These are phyloP conservation scores for Volvox carteri DNA, from an alignment of 163 green algal species.

Conservation along the genomic window DNA sequence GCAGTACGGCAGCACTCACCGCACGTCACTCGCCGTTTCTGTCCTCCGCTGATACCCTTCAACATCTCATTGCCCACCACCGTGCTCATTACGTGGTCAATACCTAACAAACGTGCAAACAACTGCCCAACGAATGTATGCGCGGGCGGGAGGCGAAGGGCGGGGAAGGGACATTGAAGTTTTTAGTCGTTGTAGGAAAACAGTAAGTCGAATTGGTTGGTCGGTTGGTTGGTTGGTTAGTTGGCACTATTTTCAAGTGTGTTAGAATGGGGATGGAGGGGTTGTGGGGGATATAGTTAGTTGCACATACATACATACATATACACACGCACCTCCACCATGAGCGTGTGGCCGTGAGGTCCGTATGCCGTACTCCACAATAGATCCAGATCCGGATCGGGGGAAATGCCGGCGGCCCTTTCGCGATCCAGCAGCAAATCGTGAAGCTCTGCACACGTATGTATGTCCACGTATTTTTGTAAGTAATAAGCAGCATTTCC, in stretches of 20 bases:
- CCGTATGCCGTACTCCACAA: slow-evolving; percentile 69
- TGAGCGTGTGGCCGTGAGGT: slow-evolving; percentile 9
- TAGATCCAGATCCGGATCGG: slow-evolving; percentile 72
- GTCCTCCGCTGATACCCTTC: slow-evolving; percentile 74
- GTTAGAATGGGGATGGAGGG: neutral
- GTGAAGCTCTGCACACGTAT: slow-evolving; percentile 22
- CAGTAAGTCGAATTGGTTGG: no score
- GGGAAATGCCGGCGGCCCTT: slow-evolving; percentile 61
- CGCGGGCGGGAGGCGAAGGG: no score
- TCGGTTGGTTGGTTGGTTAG: no score
- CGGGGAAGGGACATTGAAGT: neutral
- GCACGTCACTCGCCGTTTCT: slow-evolving; percentile 86
- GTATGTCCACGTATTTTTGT: neutral
- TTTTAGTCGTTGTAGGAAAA: no score
- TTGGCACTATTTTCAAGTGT: no score
- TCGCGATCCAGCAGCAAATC: slow-evolving; percentile 63
- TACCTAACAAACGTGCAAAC: slow-evolving; percentile 76
- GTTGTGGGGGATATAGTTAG: neutral
- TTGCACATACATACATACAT: neutral
- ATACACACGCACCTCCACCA: slow-evolving; percentile 32
- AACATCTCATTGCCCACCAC: slow-evolving; percentile 53
- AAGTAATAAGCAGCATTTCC: no score
- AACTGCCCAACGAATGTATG: slow-evolving; percentile 20
- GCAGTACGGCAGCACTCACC: slow-evolving; percentile 59
- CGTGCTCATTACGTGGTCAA: slow-evolving; percentile 63